phyloP scores from a whole-genome alignment of 2,329 filamentous ascomycete genomes.

The Chaetomiaceae sp. region DNA sequence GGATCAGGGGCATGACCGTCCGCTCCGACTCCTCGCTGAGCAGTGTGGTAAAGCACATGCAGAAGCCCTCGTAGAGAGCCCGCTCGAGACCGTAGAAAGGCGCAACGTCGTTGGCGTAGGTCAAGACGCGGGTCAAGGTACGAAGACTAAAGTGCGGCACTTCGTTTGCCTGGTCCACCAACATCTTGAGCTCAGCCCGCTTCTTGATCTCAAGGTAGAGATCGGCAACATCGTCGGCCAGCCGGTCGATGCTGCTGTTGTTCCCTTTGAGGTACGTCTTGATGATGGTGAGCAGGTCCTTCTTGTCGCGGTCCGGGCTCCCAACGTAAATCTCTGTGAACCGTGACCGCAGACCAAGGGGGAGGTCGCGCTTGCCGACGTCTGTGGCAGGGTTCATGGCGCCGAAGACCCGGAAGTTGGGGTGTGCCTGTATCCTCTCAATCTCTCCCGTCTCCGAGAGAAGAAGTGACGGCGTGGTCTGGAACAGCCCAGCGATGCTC shows the following conservation, averaged over 20 bases:
- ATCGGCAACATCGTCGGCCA: slow-evolving; percentile 74
- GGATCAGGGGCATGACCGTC: slow-evolving; percentile 72
- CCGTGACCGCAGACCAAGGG: slow-evolving; percentile 59
- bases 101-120: slow-evolving; percentile 81
- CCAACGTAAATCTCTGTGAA: slow-evolving; percentile 96
- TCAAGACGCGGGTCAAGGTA: slow-evolving; percentile 84
- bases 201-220: slow-evolving; percentile 86
- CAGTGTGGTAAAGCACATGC: slow-evolving; percentile 94
- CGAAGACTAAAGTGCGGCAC: slow-evolving; percentile 95
- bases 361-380: slow-evolving; percentile 90
- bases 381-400: slow-evolving; percentile 99
- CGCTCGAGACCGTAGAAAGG: slow-evolving; percentile 79
- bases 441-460: slow-evolving; percentile 92
- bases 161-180: slow-evolving; percentile 94
- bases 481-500: slow-evolving; percentile 82
- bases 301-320: slow-evolving; percentile 79
- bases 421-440: slow-evolving; percentile 82
- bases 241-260: slow-evolving; percentile 66
- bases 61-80: slow-evolving; percentile 90
- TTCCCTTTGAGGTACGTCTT: slow-evolving; percentile 77
- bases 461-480: slow-evolving; percentile 76
- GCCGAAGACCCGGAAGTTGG: slow-evolving; percentile 91
- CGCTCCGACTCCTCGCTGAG: slow-evolving; percentile 78
- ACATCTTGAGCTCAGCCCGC: slow-evolving; percentile 71
- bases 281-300: slow-evolving; percentile 83